phyloP scores from a whole-genome alignment of 2,329 filamentous ascomycete species.

The Pyrenophora teres region DNA sequence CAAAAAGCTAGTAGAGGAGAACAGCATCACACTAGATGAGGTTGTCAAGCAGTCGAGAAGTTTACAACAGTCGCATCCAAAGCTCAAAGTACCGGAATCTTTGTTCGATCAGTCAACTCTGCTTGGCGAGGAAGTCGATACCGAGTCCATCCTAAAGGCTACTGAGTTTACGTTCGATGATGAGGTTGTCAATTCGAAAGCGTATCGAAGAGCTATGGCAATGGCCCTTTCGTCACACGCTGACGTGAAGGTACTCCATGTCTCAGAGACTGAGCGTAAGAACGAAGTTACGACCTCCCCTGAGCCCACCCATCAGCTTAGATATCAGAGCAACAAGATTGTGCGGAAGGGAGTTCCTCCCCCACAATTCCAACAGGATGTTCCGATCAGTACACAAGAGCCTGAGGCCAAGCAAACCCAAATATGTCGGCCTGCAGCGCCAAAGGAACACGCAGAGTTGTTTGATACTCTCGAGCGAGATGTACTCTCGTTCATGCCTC shows the following conservation, averaged over 20 bases:
- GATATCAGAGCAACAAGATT: neutral
- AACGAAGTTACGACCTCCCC: slow-evolving; percentile 14
- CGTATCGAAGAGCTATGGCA: slow-evolving; percentile 39
- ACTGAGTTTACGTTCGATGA: slow-evolving; percentile 42
- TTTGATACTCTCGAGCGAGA: slow-evolving; percentile 23
- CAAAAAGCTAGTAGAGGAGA: slow-evolving; percentile 35
- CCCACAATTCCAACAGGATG: neutral
- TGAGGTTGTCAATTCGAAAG: slow-evolving; percentile 38
- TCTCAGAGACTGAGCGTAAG: slow-evolving; percentile 5
- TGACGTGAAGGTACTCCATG: neutral
- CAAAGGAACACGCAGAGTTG: slow-evolving; percentile 8
- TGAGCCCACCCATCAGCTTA: neutral
- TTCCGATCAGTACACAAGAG: neutral
- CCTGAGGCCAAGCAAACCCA: neutral
- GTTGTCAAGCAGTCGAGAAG: slow-evolving; percentile 34
- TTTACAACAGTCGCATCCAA: slow-evolving; percentile 34
- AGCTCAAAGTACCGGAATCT: slow-evolving; percentile 35
- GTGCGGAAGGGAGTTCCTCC: neutral
- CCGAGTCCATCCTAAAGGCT: slow-evolving; percentile 24
- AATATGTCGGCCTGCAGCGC: neutral
- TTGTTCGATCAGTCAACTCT: slow-evolving; percentile 20
- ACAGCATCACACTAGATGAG: slow-evolving; percentile 33
- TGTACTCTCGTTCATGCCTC: slow-evolving; percentile 24
- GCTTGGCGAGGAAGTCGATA: slow-evolving; percentile 13
- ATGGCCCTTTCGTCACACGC: slow-evolving; percentile 23